Conservation (phyloP, 352 stramenopile species). For the Phytophthora quininea region DNA sequence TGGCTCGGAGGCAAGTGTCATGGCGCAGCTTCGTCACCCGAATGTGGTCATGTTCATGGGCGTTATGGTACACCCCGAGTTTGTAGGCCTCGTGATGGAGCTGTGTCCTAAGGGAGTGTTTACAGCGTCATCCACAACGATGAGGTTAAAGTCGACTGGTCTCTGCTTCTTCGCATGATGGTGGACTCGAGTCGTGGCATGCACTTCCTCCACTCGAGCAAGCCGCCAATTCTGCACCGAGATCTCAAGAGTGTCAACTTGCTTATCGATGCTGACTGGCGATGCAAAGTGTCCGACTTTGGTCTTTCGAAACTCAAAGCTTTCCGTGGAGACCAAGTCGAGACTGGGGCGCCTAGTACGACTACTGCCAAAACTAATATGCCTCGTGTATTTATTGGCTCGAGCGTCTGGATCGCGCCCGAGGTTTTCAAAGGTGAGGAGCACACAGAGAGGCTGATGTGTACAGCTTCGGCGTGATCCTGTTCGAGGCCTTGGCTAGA, state of each 20-base stretch:
- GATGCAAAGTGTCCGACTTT: conserved; percentile 92
- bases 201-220: conserved; percentile 92
- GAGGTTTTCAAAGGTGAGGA: conserved; percentile 89
- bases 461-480: conserved; percentile 88
- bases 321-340: conserved; percentile 63
- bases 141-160: conserved; percentile 87
- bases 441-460: conserved; percentile 89
- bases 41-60: conserved; percentile 93
- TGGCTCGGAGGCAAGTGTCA: conserved; percentile 80
- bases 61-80: conserved; percentile 87
- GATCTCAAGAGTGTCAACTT: conserved; percentile 92
- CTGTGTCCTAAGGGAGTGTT: conserved; percentile 85
- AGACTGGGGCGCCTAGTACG: conserved; percentile 24
- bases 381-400: conserved; percentile 75
- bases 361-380: conserved; percentile 19
- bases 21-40: conserved; percentile 82
- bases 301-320: conserved; percentile 87
- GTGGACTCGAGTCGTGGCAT: conserved; percentile 88
- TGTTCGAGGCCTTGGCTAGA: conserved; percentile 75
- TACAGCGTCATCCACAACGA: conserved; percentile 83
- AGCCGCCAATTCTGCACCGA: conserved; percentile 87
- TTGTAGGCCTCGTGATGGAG: conserved; percentile 90
- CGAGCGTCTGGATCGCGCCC: conserved; percentile 90
- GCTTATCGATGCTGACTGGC: conserved; percentile 88
- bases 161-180: conserved; percentile 85